These are phyloP conservation scores for Spergularia bocconei DNA, from an alignment of 148 eudicot species.

Conservation along the genomic window DNA sequence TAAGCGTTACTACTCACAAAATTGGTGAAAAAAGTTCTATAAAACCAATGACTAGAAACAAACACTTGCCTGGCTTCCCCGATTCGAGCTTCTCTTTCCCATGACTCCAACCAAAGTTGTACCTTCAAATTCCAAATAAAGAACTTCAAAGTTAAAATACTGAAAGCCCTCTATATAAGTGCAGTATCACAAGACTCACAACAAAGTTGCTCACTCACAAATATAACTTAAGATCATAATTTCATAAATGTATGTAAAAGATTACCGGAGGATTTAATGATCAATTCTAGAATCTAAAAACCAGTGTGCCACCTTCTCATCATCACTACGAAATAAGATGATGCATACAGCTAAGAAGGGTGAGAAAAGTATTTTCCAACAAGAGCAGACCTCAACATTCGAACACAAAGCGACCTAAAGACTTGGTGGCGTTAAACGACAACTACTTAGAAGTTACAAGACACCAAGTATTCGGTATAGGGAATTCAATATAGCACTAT, in stretches of 20 bases:
- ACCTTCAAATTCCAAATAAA: slow-evolving; percentile 39
- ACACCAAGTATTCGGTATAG: neutral
- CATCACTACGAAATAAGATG: neutral
- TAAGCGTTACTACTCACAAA: neutral
- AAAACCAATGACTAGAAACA: neutral
- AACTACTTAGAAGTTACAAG: neutral
- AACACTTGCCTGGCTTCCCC: slow-evolving; percentile 74
- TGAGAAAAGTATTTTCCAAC: neutral
- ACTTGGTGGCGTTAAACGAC: neutral
- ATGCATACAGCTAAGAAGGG: neutral
- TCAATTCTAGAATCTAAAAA: too few species aligned
- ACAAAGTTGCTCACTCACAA: neutral
- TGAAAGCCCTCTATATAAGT: neutral
- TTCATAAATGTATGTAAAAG: neutral
- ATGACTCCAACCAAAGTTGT: slow-evolving; percentile 99
- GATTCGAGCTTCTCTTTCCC: slow-evolving; percentile 99
- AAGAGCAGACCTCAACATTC: neutral
- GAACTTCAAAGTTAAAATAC: neutral
- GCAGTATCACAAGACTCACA: too few species aligned
- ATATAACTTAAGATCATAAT: neutral
- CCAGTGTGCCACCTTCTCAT: neutral
- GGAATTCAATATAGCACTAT: neutral
- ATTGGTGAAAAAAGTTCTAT: neutral
- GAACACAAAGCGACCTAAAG: neutral
- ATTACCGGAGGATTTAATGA: neutral